These are phyloP conservation scores for Colletotrichum spaethianum DNA, from an alignment of 2,329 filamentous ascomycete species.

Conservation along the genomic window DNA sequence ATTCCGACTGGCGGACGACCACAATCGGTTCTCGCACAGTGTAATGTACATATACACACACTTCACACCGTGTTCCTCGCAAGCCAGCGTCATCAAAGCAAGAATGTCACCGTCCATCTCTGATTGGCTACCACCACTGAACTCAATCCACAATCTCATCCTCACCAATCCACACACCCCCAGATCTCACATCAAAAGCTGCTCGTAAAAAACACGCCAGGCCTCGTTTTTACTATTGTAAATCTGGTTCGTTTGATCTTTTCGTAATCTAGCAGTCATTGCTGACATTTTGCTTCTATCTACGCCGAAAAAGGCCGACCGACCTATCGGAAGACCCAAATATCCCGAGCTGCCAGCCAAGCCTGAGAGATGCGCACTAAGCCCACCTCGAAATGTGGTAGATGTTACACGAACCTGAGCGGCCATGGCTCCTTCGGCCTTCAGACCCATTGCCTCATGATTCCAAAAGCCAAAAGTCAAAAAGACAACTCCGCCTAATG, in stretches of 20 bases:
- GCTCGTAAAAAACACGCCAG: not conserved
- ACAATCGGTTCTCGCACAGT: not conserved
- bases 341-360: not conserved
- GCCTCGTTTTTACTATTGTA: slow-evolving; percentile 10
- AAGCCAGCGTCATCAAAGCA: not conserved
- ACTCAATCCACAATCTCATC: not conserved
- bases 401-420: slow-evolving; percentile 15
- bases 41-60: not conserved
- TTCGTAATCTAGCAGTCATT: slow-evolving; percentile 32
- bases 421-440: not conserved
- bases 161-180: not conserved
- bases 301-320: slow-evolving; percentile 9
- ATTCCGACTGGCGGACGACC: too few relatives aligned
- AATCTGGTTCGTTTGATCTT: slow-evolving; percentile 21
- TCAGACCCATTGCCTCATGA: not conserved
- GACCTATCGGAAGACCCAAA: not conserved
- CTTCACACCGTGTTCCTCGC: not conserved
- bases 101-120: slow-evolving; percentile 17
- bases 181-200: not conserved
- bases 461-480: slow-evolving; percentile 13
- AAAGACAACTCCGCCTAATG: slow-evolving; percentile 39
- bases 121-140: slow-evolving; percentile 3
- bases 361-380: not conserved
- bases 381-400: slow-evolving; percentile 8
- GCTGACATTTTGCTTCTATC: slow-evolving; percentile 39